phyloP scores from a whole-genome alignment of 2,329 filamentous ascomycete species.

The Neonectria sp. region DNA sequence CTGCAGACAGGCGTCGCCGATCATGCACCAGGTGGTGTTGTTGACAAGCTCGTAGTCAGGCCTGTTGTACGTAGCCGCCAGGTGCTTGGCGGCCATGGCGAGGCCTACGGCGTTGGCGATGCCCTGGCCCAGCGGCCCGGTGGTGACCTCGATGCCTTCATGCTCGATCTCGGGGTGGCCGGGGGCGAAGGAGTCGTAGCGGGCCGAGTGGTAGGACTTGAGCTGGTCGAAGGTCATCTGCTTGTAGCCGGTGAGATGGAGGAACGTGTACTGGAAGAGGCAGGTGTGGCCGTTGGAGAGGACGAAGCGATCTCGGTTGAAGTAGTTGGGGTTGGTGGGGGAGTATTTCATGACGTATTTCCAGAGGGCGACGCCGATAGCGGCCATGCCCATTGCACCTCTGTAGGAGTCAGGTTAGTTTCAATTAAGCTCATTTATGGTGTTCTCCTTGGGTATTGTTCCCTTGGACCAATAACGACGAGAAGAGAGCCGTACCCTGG shows the following conservation, averaged over 20 bases:
- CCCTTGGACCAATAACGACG: conserved; percentile 24
- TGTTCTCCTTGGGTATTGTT: neutral
- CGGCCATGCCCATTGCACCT: conserved; percentile 72
- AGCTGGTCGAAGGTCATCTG: conserved; percentile 70
- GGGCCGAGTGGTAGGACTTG: conserved; percentile 65
- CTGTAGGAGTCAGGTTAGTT: conserved; percentile 32
- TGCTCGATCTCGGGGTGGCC: conserved; percentile 72
- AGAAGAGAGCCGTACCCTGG: conserved; percentile 66
- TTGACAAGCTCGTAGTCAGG: conserved; percentile 64
- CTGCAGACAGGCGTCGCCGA: conserved; percentile 71
- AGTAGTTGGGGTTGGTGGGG: conserved; percentile 68
- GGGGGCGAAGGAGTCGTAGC: conserved; percentile 65
- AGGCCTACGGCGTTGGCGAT: conserved; percentile 73
- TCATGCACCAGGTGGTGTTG: conserved; percentile 70
- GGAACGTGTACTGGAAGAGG: conserved; percentile 68
- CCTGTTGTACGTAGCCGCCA: conserved; percentile 68
- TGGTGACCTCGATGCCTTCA: conserved; percentile 71
- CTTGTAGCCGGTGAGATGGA: conserved; percentile 68
- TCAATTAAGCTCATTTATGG: neutral
- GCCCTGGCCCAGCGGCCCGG: conserved; percentile 72
- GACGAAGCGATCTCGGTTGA: conserved; percentile 75
- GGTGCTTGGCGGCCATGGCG: conserved; percentile 70
- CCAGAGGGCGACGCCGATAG: conserved; percentile 72
- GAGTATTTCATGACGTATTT: conserved; percentile 75
- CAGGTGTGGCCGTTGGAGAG: conserved; percentile 73